These are phyloP conservation scores for Aspergillus diversus DNA, from an alignment of 495 filamentous ascomycete genomes.

Conservation along the genomic window DNA sequence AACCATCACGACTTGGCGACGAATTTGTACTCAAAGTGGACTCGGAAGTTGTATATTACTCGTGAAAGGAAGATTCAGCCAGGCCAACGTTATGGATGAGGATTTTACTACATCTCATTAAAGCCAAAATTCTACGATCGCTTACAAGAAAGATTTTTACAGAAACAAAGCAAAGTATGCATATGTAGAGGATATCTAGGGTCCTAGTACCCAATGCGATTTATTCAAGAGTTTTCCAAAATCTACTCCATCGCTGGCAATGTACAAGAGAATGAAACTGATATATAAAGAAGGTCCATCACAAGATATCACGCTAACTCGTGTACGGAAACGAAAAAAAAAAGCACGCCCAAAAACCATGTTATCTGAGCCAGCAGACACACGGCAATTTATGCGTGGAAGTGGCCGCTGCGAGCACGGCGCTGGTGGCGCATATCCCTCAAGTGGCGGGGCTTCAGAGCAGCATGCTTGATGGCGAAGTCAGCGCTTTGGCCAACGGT, in stretches of 20 bases:
- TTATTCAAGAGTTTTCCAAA: conserved; percentile 7
- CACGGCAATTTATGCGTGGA: conserved; percentile 28
- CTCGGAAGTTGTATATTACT: no score
- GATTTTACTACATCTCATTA: background rate
- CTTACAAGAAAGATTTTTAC: background rate
- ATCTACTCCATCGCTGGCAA: conserved; percentile 4
- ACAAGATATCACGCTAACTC: background rate
- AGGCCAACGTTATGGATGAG: no score
- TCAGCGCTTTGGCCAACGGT: conserved; percentile 50
- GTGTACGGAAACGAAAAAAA: conserved; percentile 23
- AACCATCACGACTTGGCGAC: background rate
- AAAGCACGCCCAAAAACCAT: conserved; percentile 18
- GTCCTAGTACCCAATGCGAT: conserved; percentile 11
- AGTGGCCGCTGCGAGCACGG: conserved; percentile 27
- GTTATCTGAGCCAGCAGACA: conserved; percentile 12
- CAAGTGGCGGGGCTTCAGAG: conserved; percentile 32
- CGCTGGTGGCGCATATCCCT: conserved; percentile 40
- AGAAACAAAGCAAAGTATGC: background rate
- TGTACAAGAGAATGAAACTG: conserved; percentile 25
- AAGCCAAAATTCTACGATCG: background rate
- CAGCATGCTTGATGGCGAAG: conserved; percentile 41
- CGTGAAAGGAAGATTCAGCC: no score
- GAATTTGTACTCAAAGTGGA: no score
- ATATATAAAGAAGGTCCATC: conserved; percentile 28
- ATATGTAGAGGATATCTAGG: background rate